Evolutionary conservation across 2,329 filamentous ascomycete genomes (phyloP), one percentile per base, ranked within the genome.

Genomic region (Venturiaceae sp.): DNA sequence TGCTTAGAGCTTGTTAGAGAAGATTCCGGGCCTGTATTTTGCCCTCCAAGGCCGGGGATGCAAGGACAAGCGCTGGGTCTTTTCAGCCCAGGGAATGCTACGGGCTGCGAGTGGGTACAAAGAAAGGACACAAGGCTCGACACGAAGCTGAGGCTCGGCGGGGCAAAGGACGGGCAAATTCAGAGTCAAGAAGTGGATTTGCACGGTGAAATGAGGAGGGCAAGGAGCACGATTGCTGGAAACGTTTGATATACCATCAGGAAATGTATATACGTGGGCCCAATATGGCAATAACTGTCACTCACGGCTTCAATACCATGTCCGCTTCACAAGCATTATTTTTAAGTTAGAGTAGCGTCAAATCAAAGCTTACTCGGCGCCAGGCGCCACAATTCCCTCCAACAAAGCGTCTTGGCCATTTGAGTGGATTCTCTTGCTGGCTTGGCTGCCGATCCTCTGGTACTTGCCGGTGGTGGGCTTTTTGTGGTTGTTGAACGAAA

Each of bases 281-380:
- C n/a, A 13, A 26, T 28, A 46, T 23, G 5, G 41, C 21, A 21
- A 46, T n/a, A 28, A 30, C 44, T n/a, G 26, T 47, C 23, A 30
- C 44, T 13, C 41, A 47, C 44, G 44, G 44, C 44, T 26, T 50
- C 23, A 28, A 30, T 32, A 30, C 44, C 44, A 50, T 50, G 44
- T n/a, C 37, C 37, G 16, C 37, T 21, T 41, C 37, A 21, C 37
- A 41, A 21, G 37, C 37, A 46, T 46, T 32, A 6, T 50, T 30
- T 50, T 50, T 50, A 50, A 50, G 30, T 23, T 50, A n/a, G n/a
- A n/a, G n/a, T 50, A 50, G 44, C 44, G 26, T 50, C 44, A 26
- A 50, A 30, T 30, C 23, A 50, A 50, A 50, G 44, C 44, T 50
- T 50, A 30, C 44, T 50, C 44, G 44, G 44, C 44, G 14, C 44